Base-by-base conservation (phyloP, 441 rosid species). In the Arabidopsis hybrid region DNA sequence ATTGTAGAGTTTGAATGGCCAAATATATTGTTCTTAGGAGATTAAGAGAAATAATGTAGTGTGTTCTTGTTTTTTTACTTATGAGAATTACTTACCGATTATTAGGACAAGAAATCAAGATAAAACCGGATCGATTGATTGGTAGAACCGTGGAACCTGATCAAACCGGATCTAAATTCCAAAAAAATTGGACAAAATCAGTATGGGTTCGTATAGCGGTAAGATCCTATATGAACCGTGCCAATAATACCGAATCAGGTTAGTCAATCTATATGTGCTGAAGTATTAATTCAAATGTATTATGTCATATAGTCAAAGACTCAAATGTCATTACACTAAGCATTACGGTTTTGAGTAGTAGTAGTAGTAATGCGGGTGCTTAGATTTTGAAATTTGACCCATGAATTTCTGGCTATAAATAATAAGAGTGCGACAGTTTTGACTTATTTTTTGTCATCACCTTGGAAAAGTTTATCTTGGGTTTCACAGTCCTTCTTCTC, bases 371-470 rank as follows among this genome's bases (percentile, higher is more conserved):
- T 62, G 62, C 58, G 59, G 57, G 18, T 14, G 60, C 32, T 3
- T 32, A 65, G 38, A 16, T 16, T 65, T 69, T 11, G 40, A 29
- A 29, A 7, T 43, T 5, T 45, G 50, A 45, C 50, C 17, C 18
- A n/a, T 56, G 51, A 14, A 16, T 74, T 29, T 49, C 1, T 31
- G 38, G 61, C 31, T 72, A 8, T 26, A 42, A 21, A 31, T 31
- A 31, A n/a, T 21, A 65, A 73, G 40, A 57, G 72, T 46, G 60
- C 11, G 61, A 51, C 14, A 59, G 32, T 51, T 39, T 66, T 66
- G 55, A 66, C 72, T 39, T 58, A 5, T 12, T 8, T 14, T 65
- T 67, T 74, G 67, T 74, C 60, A 16, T 66, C 9, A 66, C 67
- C 13, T 66, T 66, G 12, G 53, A 18, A 60, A 66, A 58, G 53